Conservation (phyloP, 805 yeast genomes). For the Lipomyces lipofer region DNA sequence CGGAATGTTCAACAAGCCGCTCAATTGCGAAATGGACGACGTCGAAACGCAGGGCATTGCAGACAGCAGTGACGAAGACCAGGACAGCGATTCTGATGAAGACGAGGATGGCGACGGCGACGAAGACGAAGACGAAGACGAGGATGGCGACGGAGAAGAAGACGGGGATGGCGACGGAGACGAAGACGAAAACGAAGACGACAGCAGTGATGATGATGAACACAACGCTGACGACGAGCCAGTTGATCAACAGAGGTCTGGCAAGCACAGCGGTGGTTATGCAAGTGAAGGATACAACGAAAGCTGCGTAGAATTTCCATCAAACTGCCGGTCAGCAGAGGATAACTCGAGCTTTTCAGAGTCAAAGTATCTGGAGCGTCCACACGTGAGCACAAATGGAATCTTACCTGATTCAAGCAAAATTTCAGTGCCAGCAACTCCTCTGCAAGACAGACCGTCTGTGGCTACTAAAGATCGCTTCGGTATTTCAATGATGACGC, state of each 20-base stretch:
- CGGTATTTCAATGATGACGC: conserved; percentile 35
- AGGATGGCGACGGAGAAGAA: conserved; percentile 22
- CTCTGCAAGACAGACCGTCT: conserved; percentile 16
- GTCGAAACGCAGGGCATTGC: conserved; percentile 6
- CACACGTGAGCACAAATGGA: background rate
- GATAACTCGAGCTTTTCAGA: background rate
- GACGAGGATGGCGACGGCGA: conserved; percentile 29
- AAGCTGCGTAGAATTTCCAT: too few relatives aligned
- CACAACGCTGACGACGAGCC: conserved; percentile 1
- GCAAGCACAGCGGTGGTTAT: background rate
- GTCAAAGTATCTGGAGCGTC: background rate
- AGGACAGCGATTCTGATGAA: conserved; percentile 33
- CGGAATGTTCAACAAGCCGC: conserved; percentile 69
- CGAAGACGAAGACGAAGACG: conserved; percentile 23
- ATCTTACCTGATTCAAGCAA: background rate
- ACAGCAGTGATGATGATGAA: conserved; percentile 6
- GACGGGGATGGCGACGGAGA: conserved; percentile 15
- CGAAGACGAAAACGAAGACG: conserved; percentile 14
- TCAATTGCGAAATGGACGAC: conserved; percentile 34
- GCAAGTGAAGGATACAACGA: background rate
- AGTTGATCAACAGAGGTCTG: background rate
- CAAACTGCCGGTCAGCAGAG: background rate
- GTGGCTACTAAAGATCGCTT: conserved; percentile 10
- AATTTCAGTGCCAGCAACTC: conserved; percentile 28
- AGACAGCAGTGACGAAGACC: conserved; percentile 30